phyloP scores from a whole-genome alignment of 2,329 filamentous ascomycete species.

The Paracamarosporium sp. region DNA sequence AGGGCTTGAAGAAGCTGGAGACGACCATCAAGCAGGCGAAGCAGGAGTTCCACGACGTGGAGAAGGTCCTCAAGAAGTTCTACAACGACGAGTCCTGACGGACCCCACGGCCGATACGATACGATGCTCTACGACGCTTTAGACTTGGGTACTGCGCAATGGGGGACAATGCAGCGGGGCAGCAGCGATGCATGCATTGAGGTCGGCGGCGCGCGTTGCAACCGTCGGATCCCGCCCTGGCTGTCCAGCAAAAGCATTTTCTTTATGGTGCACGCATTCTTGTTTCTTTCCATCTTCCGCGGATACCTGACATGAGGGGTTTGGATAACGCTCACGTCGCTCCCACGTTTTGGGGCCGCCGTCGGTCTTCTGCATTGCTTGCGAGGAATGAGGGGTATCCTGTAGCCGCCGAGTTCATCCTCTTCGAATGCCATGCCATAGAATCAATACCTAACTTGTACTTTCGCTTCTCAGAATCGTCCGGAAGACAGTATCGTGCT shows the following conservation, averaged over 20 bases:
- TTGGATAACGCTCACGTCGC: slow-evolving; percentile 3
- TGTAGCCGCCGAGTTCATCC: neutral
- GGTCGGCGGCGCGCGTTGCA: neutral
- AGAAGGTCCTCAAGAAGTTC: slow-evolving; percentile 73
- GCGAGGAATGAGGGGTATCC: slow-evolving; percentile 15
- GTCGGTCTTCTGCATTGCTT: slow-evolving; percentile 18
- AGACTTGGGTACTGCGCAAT: neutral
- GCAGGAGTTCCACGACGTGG: slow-evolving; percentile 76
- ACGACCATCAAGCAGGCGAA: slow-evolving; percentile 75
- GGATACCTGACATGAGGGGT: slow-evolving; percentile 3
- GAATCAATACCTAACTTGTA: neutral
- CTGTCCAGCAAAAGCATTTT: slow-evolving; percentile 4
- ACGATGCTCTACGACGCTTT: neutral
- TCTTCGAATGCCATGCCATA: slow-evolving; percentile 2
- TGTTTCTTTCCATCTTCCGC: slow-evolving; percentile 1
- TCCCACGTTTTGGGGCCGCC: neutral
- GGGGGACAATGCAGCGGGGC: neutral
- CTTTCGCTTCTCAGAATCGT: neutral
- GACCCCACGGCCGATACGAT: neutral
- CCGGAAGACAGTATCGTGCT: slow-evolving; percentile 2
- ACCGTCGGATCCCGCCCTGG: neutral
- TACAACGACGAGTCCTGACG: slow-evolving; percentile 60
- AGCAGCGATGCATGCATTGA: neutral
- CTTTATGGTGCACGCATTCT: neutral
- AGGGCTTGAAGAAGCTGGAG: slow-evolving; percentile 71